A percentile compares a stretch with the other conserved stretches of the same genome.
Evolutionary conservation across 1,284 basidiomycete genomes (phyloP).

Genomic region (Cerioporus squamosus): DNA sequence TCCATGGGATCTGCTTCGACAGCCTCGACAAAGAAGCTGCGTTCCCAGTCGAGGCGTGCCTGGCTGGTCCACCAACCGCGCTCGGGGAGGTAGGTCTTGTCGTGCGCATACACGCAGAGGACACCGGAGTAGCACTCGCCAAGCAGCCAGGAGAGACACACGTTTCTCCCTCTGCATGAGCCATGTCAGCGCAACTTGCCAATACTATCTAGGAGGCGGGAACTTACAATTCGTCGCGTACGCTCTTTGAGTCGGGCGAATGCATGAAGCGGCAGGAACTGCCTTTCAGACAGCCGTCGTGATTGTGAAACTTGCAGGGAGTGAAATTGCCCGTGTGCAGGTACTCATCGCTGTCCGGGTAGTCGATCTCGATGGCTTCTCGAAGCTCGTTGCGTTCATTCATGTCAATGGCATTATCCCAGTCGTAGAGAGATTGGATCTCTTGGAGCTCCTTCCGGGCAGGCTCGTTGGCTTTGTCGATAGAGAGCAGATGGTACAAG

Average conservation of each 20-base stretch:
- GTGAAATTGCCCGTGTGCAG: conserved; percentile 50
- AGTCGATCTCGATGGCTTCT: too few species aligned
- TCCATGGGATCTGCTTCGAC: not conserved
- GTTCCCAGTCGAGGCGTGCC: not conserved
- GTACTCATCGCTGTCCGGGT: conserved; percentile 3
- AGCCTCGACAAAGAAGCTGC: not conserved
- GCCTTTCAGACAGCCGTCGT: conserved; percentile 46
- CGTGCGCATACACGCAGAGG: conserved; percentile 43
- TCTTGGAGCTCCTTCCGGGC: conserved; percentile 36
- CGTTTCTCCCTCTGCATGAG: conserved; percentile 5
- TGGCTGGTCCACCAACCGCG: conserved; percentile 8
- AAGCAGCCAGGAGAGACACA: conserved; percentile 31
- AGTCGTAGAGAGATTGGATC: not conserved
- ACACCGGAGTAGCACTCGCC: conserved; percentile 37
- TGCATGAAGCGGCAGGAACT: conserved; percentile 48
- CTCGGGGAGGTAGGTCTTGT: conserved; percentile 33
- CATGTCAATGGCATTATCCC: too few species aligned
- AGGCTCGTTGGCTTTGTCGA: conserved; percentile 36
- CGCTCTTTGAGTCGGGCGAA: conserved; percentile 54
- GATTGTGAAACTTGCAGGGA: conserved; percentile 58
- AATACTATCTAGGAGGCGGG: conserved; percentile 28
- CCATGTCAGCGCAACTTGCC: not conserved
- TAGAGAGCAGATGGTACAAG: conserved; percentile 40
- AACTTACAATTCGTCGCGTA: conserved; percentile 53
- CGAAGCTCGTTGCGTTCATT: conserved; percentile 1